phyloP scores from a whole-genome alignment of 768 basidiomycete species.

The Russula earlei region DNA sequence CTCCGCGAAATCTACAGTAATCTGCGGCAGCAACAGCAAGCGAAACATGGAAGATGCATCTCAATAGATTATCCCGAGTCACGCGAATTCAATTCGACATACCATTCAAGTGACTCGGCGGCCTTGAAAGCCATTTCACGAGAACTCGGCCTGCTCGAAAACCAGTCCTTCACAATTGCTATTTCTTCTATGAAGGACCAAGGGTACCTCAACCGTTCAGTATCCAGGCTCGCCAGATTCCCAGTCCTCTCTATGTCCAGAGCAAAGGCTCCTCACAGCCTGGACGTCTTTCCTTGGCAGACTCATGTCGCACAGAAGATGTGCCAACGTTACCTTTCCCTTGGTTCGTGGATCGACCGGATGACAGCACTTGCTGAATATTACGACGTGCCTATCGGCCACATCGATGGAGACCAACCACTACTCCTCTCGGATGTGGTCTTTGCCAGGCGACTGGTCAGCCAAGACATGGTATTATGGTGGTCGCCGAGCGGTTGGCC shows the following conservation, averaged over 20 bases:
- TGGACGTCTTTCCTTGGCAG: conserved; percentile 88
- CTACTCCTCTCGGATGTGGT: conserved; percentile 83
- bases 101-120: conserved; percentile 67
- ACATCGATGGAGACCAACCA: conserved; percentile 85
- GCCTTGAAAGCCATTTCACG: conserved; percentile 84
- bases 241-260: conserved; percentile 84
- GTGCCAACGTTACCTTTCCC: conserved; percentile 68
- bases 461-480: conserved; percentile 91
- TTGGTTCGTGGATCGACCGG: conserved; percentile 74
- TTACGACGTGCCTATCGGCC: conserved; percentile 88
- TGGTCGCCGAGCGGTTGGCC: conserved; percentile 88
- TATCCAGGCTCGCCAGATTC: conserved; percentile 70
- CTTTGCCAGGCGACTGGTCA: conserved; percentile 78
- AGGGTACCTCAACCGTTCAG: conserved; percentile 65
- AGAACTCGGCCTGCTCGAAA: conserved; percentile 70
- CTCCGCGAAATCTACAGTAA: conserved; percentile 69
- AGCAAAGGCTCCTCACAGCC: conserved; percentile 59
- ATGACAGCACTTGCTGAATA: conserved; percentile 76
- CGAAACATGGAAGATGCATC: conserved; percentile 31
- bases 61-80: conserved; percentile 57
- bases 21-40: conserved; percentile 42
- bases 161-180: conserved; percentile 64
- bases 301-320: conserved; percentile 72
- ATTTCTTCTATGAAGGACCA: conserved; percentile 83
- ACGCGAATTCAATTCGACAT: conserved; percentile 55